Conservation (phyloP, 768 basidiomycete genomes). For the Hygrophorus pudorinus region DNA sequence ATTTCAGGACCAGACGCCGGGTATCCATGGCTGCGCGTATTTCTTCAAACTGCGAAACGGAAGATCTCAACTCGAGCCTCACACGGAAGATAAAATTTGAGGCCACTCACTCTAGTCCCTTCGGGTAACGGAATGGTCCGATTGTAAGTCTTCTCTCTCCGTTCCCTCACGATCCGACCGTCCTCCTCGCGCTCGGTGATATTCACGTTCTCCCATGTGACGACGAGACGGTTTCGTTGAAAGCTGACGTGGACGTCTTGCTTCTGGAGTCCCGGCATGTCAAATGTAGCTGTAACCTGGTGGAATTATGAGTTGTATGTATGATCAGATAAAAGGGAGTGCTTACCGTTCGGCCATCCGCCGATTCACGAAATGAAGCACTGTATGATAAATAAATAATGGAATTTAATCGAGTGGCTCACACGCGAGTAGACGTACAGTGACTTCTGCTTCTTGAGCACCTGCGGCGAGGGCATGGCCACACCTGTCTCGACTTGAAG, state of each 20-base stretch:
- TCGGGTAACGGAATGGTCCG: slow-evolving; percentile 65
- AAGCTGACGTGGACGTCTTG: slow-evolving; percentile 71
- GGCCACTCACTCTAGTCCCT: slow-evolving; percentile 49
- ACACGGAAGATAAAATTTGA: neutral
- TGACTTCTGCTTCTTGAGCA: slow-evolving; percentile 50
- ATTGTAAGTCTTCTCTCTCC: slow-evolving; percentile 51
- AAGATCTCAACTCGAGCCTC: neutral
- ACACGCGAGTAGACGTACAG: slow-evolving; percentile 34
- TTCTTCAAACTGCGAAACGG: slow-evolving; percentile 52
- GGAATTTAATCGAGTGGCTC: slow-evolving; percentile 7
- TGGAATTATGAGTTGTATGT: neutral
- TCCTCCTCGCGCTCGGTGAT: slow-evolving; percentile 54
- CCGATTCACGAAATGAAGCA: slow-evolving; percentile 61
- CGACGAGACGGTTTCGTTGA: slow-evolving; percentile 47
- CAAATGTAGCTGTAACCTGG: slow-evolving; percentile 42
- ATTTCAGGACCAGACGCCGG: slow-evolving; percentile 50
- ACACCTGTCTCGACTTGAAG: neutral
- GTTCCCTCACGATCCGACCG: slow-evolving; percentile 50
- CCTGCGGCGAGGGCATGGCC: slow-evolving; percentile 23
- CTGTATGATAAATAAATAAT: slow-evolving; percentile 28
- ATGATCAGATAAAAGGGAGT: too few relatives aligned
- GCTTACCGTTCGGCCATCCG: slow-evolving; percentile 58
- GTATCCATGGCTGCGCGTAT: slow-evolving; percentile 58
- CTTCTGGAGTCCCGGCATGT: slow-evolving; percentile 59
- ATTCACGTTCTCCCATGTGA: slow-evolving; percentile 57